Evolutionary conservation across 257 asterid genomes (phyloP).

Genomic region (Solanum paucissectum): DNA sequence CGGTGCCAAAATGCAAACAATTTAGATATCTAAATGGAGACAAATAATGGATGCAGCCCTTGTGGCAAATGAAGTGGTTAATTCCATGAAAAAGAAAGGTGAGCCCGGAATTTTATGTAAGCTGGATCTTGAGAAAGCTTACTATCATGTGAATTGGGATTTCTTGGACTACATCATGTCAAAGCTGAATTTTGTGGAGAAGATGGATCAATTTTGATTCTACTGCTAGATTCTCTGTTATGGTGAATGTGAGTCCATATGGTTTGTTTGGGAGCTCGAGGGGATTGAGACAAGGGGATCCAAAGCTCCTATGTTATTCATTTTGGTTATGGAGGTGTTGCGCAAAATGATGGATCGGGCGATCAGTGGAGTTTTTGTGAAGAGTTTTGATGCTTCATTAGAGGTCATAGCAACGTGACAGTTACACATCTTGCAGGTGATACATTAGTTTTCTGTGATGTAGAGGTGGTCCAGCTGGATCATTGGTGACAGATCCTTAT

Average conservation of each 20-base stretch:
- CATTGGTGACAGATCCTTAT: neutral
- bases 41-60: neutral
- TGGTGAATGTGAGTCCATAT: neutral
- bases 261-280: neutral
- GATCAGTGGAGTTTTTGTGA: neutral
- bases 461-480: neutral
- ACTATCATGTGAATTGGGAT: neutral
- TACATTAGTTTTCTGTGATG: neutral
- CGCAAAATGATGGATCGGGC: neutral
- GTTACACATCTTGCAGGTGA: neutral
- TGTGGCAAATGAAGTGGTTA: neutral
- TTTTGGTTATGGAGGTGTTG: neutral
- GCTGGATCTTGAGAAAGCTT: neutral
- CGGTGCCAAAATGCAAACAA: neutral
- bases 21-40: neutral
- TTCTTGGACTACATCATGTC: neutral
- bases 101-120: neutral
- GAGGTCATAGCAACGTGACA: neutral
- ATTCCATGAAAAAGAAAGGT: neutral
- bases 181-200: neutral
- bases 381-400: neutral
- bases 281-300: neutral
- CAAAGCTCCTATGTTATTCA: neutral
- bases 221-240: neutral
- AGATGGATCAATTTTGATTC: neutral